Percentiles rank a stretch among this genome's conserved stretches.
phyloP scores from a whole-genome alignment of 345 rosid genomes.

The Draba incana region DNA sequence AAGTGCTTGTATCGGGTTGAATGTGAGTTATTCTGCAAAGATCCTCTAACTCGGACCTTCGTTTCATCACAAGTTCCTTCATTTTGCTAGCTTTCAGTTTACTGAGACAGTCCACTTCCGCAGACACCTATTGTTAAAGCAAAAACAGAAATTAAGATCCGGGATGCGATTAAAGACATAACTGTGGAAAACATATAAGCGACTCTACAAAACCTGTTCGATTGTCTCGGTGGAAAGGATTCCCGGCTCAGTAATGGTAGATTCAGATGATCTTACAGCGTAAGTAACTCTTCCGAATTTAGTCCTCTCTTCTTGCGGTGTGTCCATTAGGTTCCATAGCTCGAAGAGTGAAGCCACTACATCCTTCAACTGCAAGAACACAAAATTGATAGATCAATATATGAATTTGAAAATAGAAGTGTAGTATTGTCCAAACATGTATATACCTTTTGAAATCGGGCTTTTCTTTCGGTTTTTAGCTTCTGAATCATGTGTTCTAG shows the following conservation, averaged over 20 bases:
- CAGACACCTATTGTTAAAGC: slow-evolving; percentile 59
- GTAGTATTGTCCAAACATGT: background rate
- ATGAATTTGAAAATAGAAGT: background rate
- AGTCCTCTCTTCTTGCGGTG: slow-evolving; percentile 66
- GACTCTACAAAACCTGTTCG: slow-evolving; percentile 58
- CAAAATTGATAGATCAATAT: background rate
- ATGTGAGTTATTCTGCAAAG: slow-evolving; percentile 76
- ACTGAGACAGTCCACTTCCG: slow-evolving; percentile 78
- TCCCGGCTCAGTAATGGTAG: slow-evolving; percentile 62
- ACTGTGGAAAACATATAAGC: background rate
- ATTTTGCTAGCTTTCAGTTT: slow-evolving; percentile 87
- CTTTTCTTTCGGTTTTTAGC: slow-evolving; percentile 70
- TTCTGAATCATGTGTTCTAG: slow-evolving; percentile 68
- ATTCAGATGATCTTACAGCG: slow-evolving; percentile 63
- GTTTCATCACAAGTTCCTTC: slow-evolving; percentile 97
- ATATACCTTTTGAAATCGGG: slow-evolving; percentile 72
- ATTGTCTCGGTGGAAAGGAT: slow-evolving; percentile 71
- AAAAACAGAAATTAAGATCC: slow-evolving; percentile 9
- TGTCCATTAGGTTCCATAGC: slow-evolving; percentile 93
- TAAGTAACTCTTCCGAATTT: slow-evolving; percentile 58
- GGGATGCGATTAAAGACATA: background rate
- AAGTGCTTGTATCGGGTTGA: slow-evolving; percentile 81
- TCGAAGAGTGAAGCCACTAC: slow-evolving; percentile 62
- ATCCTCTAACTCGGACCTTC: slow-evolving; percentile 78
- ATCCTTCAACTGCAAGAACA: slow-evolving; percentile 69